Evolutionary conservation across 371 early-diverging fungal species (phyloP).

Genomic region (Syncephalastrum contaminatum): DNA sequence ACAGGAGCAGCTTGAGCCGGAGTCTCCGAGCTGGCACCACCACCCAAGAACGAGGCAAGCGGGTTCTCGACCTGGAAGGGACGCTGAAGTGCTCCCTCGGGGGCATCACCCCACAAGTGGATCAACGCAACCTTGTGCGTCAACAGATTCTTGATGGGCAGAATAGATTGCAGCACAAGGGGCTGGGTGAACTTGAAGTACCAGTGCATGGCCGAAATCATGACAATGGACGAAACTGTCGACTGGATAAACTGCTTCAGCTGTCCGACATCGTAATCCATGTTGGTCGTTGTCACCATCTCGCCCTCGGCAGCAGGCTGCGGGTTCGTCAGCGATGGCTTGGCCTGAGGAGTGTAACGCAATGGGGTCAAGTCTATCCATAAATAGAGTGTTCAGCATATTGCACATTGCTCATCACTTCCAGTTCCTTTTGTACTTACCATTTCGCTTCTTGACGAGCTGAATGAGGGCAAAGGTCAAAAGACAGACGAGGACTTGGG

Average conservation of each 20-base stretch:
- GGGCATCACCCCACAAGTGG: slow-evolving; percentile 78
- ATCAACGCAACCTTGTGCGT: slow-evolving; percentile 76
- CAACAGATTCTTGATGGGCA: slow-evolving; percentile 76
- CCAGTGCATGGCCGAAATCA: slow-evolving; percentile 83
- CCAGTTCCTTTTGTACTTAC: slow-evolving; percentile 22
- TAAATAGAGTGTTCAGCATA: too few species aligned
- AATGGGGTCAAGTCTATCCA: slow-evolving; percentile 61
- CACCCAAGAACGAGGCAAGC: slow-evolving; percentile 60
- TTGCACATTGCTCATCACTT: neutral
- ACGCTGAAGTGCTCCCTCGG: slow-evolving; percentile 78
- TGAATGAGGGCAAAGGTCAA: slow-evolving; percentile 57
- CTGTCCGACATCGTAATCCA: slow-evolving; percentile 84
- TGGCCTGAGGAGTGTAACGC: slow-evolving; percentile 60
- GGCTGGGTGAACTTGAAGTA: slow-evolving; percentile 91
- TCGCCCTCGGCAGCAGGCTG: slow-evolving; percentile 23
- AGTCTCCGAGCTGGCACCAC: slow-evolving; percentile 31
- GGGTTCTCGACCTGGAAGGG: slow-evolving; percentile 83
- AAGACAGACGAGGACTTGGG: slow-evolving; percentile 60
- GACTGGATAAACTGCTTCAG: slow-evolving; percentile 70
- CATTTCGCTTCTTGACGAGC: slow-evolving; percentile 65
- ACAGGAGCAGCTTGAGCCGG: slow-evolving; percentile 34
- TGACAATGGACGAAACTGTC: slow-evolving; percentile 62
- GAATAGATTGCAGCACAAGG: slow-evolving; percentile 82
- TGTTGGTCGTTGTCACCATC: slow-evolving; percentile 69
- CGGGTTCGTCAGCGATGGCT: slow-evolving; percentile 38